Conservation (phyloP, 192 early-diverging fungal species). For the Spizellomyces punctatus region DNA sequence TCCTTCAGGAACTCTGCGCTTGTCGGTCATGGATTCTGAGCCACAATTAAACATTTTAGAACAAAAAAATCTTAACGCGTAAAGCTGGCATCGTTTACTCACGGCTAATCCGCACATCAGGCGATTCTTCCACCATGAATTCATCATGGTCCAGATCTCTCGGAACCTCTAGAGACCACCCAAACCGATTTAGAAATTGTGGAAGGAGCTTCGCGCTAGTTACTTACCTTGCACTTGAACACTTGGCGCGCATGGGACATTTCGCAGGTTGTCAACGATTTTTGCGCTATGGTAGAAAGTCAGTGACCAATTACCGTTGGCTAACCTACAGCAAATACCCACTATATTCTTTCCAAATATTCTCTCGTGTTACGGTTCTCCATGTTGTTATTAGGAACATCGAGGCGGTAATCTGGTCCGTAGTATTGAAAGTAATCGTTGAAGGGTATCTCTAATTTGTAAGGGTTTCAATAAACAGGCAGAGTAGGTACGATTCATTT, state of each 20-base stretch:
- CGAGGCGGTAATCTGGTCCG: conserved; percentile 58
- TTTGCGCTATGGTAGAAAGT: conserved; percentile 29
- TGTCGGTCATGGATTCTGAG: conserved; percentile 63
- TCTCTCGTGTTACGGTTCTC: conserved; percentile 88
- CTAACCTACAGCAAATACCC: conserved; percentile 4
- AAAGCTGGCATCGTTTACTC: conserved; percentile 22
- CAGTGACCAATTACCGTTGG: conserved; percentile 14
- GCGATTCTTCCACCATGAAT: conserved; percentile 57
- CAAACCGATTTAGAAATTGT: not conserved
- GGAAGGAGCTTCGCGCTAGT: not conserved
- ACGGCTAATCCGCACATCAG: conserved; percentile 63
- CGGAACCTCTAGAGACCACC: conserved; percentile 67
- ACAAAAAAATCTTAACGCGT: not conserved
- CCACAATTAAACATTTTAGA: not conserved
- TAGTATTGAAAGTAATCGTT: conserved; percentile 70
- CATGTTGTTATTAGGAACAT: conserved; percentile 76
- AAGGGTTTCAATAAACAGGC: not conserved
- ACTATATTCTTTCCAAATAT: conserved; percentile 80
- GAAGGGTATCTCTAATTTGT: conserved; percentile 57
- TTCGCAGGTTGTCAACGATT: conserved; percentile 88
- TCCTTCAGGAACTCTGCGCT: conserved; percentile 66
- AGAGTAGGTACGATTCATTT: not conserved
- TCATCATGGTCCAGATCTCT: conserved; percentile 70
- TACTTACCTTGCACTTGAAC: conserved; percentile 90
- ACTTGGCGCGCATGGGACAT: conserved; percentile 84